These are phyloP conservation scores for Carex sylvatica DNA, from an alignment of 202 grass and related monocot genomes.

Conservation along the genomic window DNA sequence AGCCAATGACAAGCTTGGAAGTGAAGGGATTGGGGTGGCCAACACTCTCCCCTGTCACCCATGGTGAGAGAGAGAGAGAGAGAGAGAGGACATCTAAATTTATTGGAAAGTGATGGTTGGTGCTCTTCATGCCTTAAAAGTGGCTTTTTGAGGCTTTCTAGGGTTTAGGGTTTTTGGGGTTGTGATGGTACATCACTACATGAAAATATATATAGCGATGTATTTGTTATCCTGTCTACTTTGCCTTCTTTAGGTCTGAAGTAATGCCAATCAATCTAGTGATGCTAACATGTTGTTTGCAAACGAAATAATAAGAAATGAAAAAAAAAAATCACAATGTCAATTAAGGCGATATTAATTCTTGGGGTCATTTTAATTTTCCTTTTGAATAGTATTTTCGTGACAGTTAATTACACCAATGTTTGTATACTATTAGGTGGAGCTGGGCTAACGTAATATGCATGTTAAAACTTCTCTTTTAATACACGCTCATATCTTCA, in stretches of 20 bases:
- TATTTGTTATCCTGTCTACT: not conserved
- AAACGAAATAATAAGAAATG: not conserved
- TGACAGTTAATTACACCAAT: too few relatives aligned
- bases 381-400: too few relatives aligned
- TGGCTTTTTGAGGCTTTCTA: constrained; percentile 54
- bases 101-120: constrained; percentile 76
- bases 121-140: constrained; percentile 81
- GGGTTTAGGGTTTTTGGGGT: constrained; percentile 55
- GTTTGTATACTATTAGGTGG: too few relatives aligned
- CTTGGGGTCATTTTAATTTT: too few relatives aligned
- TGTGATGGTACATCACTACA: constrained; percentile 50
- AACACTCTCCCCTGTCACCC: constrained; percentile 68
- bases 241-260: not conserved
- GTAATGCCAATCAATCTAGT: not conserved
- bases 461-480: too few relatives aligned
- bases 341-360: not conserved
- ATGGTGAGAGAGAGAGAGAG: constrained; percentile 13
- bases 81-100: constrained; percentile 23
- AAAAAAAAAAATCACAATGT: not conserved
- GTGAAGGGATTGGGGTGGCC: constrained; percentile 80
- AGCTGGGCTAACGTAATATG: too few relatives aligned
- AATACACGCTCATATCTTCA: too few relatives aligned
- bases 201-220: constrained; percentile 29
- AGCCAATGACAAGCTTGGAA: constrained; percentile 84
- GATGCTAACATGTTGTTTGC: not conserved